A percentile compares a stretch with the other conserved stretches of the same genome.
These are phyloP conservation scores for Daldinia grandis DNA, from an alignment of 495 filamentous ascomycete genomes.

Conservation along the genomic window DNA sequence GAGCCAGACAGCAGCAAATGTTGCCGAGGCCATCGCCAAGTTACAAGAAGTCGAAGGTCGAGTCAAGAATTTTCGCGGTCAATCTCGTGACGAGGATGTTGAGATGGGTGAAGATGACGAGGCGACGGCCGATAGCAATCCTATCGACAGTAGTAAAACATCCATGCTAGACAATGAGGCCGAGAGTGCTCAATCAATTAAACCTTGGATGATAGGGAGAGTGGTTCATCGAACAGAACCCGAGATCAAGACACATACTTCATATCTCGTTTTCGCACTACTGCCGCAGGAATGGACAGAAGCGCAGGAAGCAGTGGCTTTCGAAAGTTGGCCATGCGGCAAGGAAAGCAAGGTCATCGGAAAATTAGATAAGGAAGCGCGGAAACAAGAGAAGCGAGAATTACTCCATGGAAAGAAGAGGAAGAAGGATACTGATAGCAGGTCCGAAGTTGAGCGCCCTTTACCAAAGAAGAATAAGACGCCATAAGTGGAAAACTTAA, in stretches of 20 bases:
- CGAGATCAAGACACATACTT: slow-evolving; percentile 94
- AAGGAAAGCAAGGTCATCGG: slow-evolving; percentile 56
- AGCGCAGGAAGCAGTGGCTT: slow-evolving; percentile 78
- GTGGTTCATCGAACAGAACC: slow-evolving; percentile 81
- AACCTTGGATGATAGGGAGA: slow-evolving; percentile 68
- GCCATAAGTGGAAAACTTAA: slow-evolving; percentile 12
- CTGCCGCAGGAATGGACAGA: slow-evolving; percentile 85
- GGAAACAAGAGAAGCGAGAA: slow-evolving; percentile 58
- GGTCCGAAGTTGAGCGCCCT: slow-evolving; percentile 16
- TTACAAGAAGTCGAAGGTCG: slow-evolving; percentile 76
- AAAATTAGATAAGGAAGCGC: slow-evolving; percentile 60
- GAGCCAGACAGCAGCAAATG: slow-evolving; percentile 66
- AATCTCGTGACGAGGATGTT: slow-evolving; percentile 38
- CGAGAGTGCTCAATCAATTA: slow-evolving; percentile 44
- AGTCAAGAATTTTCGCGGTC: slow-evolving; percentile 63
- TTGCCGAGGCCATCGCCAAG: slow-evolving; percentile 78
- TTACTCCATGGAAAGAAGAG: slow-evolving; percentile 46
- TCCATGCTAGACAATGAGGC: slow-evolving; percentile 12
- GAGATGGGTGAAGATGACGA: slow-evolving; percentile 44
- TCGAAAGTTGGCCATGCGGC: slow-evolving; percentile 66
- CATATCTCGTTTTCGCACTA: slow-evolving; percentile 92
- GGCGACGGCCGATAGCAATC: slow-evolving; percentile 33
- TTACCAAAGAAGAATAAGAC: slow-evolving; percentile 40
- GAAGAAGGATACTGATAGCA: slow-evolving; percentile 35
- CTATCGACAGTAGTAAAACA: slow-evolving; percentile 29